These are phyloP conservation scores for Raffaelea albimanens DNA, from an alignment of 2,329 filamentous ascomycete species.

Conservation along the genomic window DNA sequence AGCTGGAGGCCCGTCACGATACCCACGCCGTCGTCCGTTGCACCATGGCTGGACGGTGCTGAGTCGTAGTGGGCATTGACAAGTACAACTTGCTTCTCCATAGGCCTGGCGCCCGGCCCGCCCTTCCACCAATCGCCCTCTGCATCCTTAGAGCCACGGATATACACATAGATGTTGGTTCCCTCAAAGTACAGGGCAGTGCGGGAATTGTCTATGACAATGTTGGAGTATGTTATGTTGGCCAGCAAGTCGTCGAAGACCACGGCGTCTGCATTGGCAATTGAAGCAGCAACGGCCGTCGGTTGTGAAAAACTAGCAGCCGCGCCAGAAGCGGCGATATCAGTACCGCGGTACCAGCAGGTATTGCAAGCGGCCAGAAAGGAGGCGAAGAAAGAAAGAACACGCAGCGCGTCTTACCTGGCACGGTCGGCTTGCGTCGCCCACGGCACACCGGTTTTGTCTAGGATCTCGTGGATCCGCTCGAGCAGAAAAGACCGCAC, in stretches of 20 bases:
- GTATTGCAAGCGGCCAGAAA: no score
- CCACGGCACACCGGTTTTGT: slow-evolving; percentile 46
- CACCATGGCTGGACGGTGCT: slow-evolving; percentile 84
- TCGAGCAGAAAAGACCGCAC: slow-evolving; percentile 67
- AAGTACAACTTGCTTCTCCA: slow-evolving; percentile 64
- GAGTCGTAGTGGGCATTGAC: slow-evolving; percentile 92
- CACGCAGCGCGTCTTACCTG: not conserved
- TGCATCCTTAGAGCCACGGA: slow-evolving; percentile 70
- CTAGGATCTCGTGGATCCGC: slow-evolving; percentile 61
- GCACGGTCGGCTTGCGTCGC: slow-evolving; percentile 23
- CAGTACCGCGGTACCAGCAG: no score
- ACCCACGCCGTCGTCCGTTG: slow-evolving; percentile 88
- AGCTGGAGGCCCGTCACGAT: slow-evolving; percentile 81
- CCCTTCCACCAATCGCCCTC: slow-evolving; percentile 60
- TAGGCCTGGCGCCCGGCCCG: slow-evolving; percentile 24
- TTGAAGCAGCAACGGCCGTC: not conserved
- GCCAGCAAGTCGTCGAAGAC: slow-evolving; percentile 72
- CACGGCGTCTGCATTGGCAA: slow-evolving; percentile 27
- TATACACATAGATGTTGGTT: slow-evolving; percentile 85
- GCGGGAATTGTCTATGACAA: slow-evolving; percentile 19
- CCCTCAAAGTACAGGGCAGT: slow-evolving; percentile 74
- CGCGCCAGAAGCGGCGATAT: no score
- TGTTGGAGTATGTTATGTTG: slow-evolving; percentile 60
- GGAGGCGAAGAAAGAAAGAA: not conserved
- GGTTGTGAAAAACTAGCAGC: not conserved